Evolutionary conservation across 495 filamentous ascomycete genomes (phyloP).

Genomic region (Symbiotaphrina buchneri): DNA sequence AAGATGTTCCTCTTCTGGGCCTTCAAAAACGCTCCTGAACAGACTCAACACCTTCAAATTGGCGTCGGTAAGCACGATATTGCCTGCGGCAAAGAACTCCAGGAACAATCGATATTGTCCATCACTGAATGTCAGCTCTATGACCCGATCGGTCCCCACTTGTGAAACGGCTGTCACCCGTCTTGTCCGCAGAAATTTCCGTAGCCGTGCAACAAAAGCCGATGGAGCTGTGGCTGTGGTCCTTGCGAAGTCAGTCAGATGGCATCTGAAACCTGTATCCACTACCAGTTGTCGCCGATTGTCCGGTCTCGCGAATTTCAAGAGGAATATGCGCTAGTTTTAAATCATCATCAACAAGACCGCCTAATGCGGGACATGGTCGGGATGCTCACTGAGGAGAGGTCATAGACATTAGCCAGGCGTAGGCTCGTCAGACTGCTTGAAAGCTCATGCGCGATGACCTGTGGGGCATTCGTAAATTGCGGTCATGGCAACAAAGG

Average conservation of each 20-base stretch:
- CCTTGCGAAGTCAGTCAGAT: slow-evolving; percentile 74
- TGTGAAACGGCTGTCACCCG: slow-evolving; percentile 62
- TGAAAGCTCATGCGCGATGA: slow-evolving; percentile 82
- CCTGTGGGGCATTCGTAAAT: slow-evolving; percentile 23
- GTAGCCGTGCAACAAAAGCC: slow-evolving; percentile 56
- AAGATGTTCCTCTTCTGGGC: slow-evolving; percentile 47
- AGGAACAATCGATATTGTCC: slow-evolving; percentile 70
- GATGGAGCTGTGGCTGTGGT: slow-evolving; percentile 66
- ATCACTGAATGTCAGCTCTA: slow-evolving; percentile 83
- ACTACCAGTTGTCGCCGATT: slow-evolving; percentile 70
- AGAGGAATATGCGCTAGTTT: slow-evolving; percentile 34
- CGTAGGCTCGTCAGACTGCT: slow-evolving; percentile 50
- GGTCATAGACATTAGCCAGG: slow-evolving; percentile 83
- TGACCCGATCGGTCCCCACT: slow-evolving; percentile 80
- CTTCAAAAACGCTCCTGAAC: slow-evolving; percentile 63
- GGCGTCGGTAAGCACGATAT: slow-evolving; percentile 74
- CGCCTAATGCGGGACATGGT: too few relatives aligned
- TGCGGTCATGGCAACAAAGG: slow-evolving; percentile 1
- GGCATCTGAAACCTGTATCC: slow-evolving; percentile 90
- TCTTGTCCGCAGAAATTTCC: slow-evolving; percentile 73
- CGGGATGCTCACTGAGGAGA: slow-evolving; percentile 41
- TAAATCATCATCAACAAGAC: too few relatives aligned
- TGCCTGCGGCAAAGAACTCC: slow-evolving; percentile 93
- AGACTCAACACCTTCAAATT: slow-evolving; percentile 59
- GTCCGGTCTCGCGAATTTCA: slow-evolving; percentile 77